A percentile compares a stretch with the other conserved stretches of the same genome.
Conservation (phyloP, 257 asterid species). For the Vinca minor region DNA sequence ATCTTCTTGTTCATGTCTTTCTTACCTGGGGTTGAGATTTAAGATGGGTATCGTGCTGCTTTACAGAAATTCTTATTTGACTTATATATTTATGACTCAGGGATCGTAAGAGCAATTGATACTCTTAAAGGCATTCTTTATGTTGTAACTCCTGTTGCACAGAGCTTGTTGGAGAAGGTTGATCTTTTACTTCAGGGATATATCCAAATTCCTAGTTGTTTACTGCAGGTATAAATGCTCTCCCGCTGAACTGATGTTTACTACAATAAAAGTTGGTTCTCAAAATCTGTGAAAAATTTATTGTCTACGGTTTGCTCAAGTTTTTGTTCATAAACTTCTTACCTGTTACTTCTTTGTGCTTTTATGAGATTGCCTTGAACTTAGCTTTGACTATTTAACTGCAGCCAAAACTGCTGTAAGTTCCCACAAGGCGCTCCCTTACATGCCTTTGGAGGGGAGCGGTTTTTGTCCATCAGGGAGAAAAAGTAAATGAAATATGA, state of each 20-base stretch:
- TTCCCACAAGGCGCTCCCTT: no score
- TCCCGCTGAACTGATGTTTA: background rate
- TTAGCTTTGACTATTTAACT: no score
- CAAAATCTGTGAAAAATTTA: background rate
- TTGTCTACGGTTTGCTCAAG: background rate
- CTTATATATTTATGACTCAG: slow-evolving; percentile 34
- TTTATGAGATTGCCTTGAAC: no score
- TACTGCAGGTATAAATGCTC: slow-evolving; percentile 55
- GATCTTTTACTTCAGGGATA: slow-evolving; percentile 81
- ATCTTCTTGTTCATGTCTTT: background rate
- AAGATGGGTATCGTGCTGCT: background rate
- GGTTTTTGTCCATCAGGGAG: no score
- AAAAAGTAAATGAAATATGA: no score
- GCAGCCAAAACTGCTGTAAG: no score
- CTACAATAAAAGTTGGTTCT: background rate
- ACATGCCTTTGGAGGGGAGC: no score
- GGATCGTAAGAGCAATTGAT: slow-evolving; percentile 81
- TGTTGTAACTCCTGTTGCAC: slow-evolving; percentile 77
- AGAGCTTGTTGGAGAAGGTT: slow-evolving; percentile 55
- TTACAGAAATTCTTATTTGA: slow-evolving; percentile 5
- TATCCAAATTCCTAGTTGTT: slow-evolving; percentile 60
- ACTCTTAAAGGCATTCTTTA: slow-evolving; percentile 46
- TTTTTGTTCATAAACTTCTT: background rate
- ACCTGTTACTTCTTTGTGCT: no score
- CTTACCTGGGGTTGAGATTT: background rate